Evolutionary conservation across 1,139 yeast species (phyloP), one percentile per base, ranked within the genome.

Genomic region (Williopsis jadinii): DNA sequence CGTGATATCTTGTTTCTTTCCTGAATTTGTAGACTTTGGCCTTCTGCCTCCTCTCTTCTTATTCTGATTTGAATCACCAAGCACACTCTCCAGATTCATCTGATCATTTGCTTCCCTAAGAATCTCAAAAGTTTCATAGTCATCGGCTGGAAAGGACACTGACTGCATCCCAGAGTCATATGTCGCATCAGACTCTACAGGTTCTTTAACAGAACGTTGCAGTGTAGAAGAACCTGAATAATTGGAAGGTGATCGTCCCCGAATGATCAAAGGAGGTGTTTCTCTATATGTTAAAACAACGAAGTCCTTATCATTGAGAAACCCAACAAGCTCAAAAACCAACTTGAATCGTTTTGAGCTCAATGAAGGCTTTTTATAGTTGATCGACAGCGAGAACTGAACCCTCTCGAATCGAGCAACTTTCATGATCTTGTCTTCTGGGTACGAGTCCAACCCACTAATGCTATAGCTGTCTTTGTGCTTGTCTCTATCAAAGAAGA

Each of bases 161-260:
- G 30, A 28, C 9, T 28, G 30, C 30, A 11, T 28, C 24, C 24
- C 24, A 19, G 24, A 19, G 24, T 19, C 24, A 19, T 19, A 19
- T 4, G 24, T 19, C 6, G 24, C 24, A 19, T 19, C 24, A 19
- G 24, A 19, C 24, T 19, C 24, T 19, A 19, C 24, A 5, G 24
- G 24, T 19, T 19, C 24, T 19, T 19, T 19, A 6, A 19, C 24
- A 19, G 24, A 19, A 6, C 24, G 24, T 28, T 28, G 15, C 9
- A 8, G 24, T 28, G 24, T 3, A 8, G 13, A 3, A 28, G 27
- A 11, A 2, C 32, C 34, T 13, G 29, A 36, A 34, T 80, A 80
- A 53, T 75, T 79, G 1, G 84, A 75, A 6, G 86, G 85, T 8
- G 84, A 77, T 52, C 86, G 66, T 2, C 87, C 87, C 48, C 86